Evolutionary conservation across 805 yeast species (phyloP), one percentile per base, ranked within the genome.

Genomic region (Alloascoidea hylecoeti): DNA sequence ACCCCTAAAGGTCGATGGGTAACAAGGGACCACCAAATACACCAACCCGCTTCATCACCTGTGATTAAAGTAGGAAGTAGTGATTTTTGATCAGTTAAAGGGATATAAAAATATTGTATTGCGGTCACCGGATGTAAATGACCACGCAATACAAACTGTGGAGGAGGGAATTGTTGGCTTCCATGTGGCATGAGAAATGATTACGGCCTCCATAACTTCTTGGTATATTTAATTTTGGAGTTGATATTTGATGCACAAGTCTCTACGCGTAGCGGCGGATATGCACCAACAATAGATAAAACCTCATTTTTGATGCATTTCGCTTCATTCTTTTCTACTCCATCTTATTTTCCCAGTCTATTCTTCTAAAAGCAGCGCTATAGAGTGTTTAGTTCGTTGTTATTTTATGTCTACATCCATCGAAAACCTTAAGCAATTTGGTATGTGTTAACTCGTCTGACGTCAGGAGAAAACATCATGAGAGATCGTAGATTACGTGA

Each of bases 391-490:
- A 39, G 36, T 36, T n/a, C n/a, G n/a, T n/a, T n/a, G n/a, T n/a
- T n/a, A 57, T 55, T 61, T 60, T 60, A 63, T 61, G 67, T 61
- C 68, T 53, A 51, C 89, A 68, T 84, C 96, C 66, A 83, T 89
- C 75, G 94, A 89, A 72, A 62, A 63, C 53, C 57, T 63, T 52
- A 63, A 61, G 53, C 49, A 66, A 46, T 63, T 63, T 57, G 63
- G 60, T 55, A 49, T 39, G 57, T 49, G 15, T 6, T 3, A 17
- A 13, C 9, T 19, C 15, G 19, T 18, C 18, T 6, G 14, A 18
- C 17, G 19, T 32, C 13, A 15, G 34, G 35, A 15, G 15, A 28
- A 28, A 18, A 15, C 17, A 18, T 33, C 18, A 35, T 34, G 18
- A 18, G n/a, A n/a, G n/a, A n/a, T n/a, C n/a, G n/a, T n/a, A n/a